Conservation (phyloP, 148 eudicot genomes). For the Heliosperma pusillum region DNA sequence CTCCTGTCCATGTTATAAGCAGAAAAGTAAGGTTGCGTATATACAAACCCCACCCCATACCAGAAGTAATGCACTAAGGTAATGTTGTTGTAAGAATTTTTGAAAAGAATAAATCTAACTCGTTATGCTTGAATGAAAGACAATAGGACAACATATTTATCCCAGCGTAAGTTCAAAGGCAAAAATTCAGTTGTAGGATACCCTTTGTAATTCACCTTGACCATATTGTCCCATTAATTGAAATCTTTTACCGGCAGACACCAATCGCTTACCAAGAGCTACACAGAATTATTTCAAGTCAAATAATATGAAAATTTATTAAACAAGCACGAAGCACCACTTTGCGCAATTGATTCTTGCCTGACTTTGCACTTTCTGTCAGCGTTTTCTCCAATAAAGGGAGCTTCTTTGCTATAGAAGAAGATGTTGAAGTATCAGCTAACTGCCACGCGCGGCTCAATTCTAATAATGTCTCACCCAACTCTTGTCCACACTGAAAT, state of each 20-base stretch:
- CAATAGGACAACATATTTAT: background rate
- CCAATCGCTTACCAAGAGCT: slow-evolving; percentile 89
- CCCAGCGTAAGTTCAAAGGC: background rate
- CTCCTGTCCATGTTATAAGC: too few relatives aligned
- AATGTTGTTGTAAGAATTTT: background rate
- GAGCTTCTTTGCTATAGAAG: slow-evolving; percentile 53
- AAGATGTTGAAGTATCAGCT: slow-evolving; percentile 77
- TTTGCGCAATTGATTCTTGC: slow-evolving; percentile 33
- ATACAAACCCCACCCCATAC: background rate
- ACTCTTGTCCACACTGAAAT: slow-evolving; percentile 79
- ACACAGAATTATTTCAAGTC: slow-evolving; percentile 17
- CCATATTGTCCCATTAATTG: slow-evolving; percentile 93
- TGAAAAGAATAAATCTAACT: background rate
- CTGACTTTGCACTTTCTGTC: slow-evolving; percentile 55
- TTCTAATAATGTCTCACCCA: slow-evolving; percentile 71
- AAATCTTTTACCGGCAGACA: slow-evolving; percentile 87
- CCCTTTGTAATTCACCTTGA: slow-evolving; percentile 90
- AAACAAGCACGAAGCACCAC: slow-evolving; percentile 3
- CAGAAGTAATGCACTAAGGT: background rate
- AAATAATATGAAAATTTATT: slow-evolving; percentile 6
- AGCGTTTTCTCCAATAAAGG: slow-evolving; percentile 49
- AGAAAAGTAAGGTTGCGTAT: too few relatives aligned
- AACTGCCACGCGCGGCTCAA: slow-evolving; percentile 85
- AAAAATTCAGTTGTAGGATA: slow-evolving; percentile 26
- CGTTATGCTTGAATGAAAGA: background rate